Evolutionary conservation across 1,284 basidiomycete species (phyloP).

Genomic region (Apiotrichum mycotoxinovorans): DNA sequence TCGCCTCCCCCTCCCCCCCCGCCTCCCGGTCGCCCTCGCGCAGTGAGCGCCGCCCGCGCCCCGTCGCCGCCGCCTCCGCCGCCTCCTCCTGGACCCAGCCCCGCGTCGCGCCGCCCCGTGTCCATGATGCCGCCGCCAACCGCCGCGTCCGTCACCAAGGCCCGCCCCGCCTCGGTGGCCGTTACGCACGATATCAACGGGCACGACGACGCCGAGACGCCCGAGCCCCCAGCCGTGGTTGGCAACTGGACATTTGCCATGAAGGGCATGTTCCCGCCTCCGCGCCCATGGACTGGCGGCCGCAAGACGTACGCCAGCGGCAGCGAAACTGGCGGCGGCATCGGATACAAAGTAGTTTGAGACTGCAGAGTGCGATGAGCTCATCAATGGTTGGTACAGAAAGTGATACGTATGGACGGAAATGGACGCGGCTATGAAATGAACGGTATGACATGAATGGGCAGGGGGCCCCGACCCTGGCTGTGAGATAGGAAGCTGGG

Average conservation of each 20-base stretch:
- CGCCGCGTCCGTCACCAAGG: conserved; percentile 22
- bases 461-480: too few species aligned
- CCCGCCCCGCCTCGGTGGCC: conserved; percentile 31
- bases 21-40: conserved; percentile 18
- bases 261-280: conserved; percentile 51
- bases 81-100: conserved; percentile 30
- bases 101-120: conserved; percentile 21
- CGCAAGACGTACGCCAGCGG: conserved; percentile 47
- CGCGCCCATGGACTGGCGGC: conserved; percentile 38
- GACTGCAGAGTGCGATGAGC: not conserved
- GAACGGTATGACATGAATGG: too few species aligned
- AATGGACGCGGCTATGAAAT: too few species aligned
- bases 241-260: conserved; percentile 49
- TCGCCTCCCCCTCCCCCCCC: conserved; percentile 30
- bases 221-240: conserved; percentile 45
- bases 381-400: not conserved
- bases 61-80: conserved; percentile 10
- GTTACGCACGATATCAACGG: conserved; percentile 9
- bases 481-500: too few species aligned
- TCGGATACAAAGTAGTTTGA: conserved; percentile 27
- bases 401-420: too few species aligned
- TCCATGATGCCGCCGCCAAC: conserved; percentile 19
- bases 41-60: not conserved
- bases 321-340: conserved; percentile 36
- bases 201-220: conserved; percentile 19